Conservation (phyloP, 768 basidiomycete species). For the Lenzites betulinus region DNA sequence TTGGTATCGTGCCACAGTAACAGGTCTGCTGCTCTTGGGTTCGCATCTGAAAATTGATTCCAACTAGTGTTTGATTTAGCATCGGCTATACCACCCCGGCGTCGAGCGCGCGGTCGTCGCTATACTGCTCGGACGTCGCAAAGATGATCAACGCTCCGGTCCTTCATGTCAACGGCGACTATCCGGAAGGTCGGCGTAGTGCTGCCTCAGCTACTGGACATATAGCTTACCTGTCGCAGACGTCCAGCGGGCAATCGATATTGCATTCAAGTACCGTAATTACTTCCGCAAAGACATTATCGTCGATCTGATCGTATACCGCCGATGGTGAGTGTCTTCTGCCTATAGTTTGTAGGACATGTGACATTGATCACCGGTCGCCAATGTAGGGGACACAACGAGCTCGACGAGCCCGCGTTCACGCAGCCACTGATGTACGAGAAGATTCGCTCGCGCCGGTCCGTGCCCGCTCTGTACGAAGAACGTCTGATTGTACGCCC, state of each 20-base stretch:
- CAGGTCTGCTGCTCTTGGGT: conserved; percentile 43
- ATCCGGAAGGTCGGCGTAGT: conserved; percentile 67
- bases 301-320: conserved; percentile 86
- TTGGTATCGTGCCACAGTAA: conserved; percentile 42
- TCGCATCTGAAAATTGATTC: not conserved
- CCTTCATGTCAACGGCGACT: conserved; percentile 89
- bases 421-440: conserved; percentile 93
- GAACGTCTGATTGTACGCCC: conserved; percentile 67
- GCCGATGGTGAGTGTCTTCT: conserved; percentile 59
- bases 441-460: conserved; percentile 73
- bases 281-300: conserved; percentile 91
- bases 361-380: conserved; percentile 3
- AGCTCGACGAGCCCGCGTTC: conserved; percentile 83
- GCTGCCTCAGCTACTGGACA: not conserved
- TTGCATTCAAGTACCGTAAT: conserved; percentile 86
- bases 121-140: conserved; percentile 86
- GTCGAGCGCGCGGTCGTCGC: conserved; percentile 76
- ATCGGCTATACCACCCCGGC: conserved; percentile 94
- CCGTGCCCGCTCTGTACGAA: conserved; percentile 83
- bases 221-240: conserved; percentile 44
- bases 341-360: not conserved
- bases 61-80: conserved; percentile 39
- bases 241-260: conserved; percentile 80
- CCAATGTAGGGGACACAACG: conserved; percentile 76
- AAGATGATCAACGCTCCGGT: conserved; percentile 92